phyloP scores from a whole-genome alignment of 169 alveolate genomes.

The Toxoplasma gondii region DNA sequence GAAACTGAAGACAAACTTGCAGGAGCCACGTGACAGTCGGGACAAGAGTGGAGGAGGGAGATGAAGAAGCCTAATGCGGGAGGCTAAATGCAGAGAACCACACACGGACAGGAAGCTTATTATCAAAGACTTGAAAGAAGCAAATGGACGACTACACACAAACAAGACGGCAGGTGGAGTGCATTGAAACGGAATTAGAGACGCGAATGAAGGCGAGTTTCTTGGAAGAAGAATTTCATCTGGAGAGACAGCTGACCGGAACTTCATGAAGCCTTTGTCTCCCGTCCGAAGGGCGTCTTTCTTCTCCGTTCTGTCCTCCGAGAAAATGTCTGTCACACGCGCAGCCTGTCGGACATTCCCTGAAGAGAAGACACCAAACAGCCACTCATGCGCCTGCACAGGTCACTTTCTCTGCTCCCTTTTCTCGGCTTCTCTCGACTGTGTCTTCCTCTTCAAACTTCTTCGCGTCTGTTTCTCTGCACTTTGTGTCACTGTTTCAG shows the following conservation, averaged over 20 bases:
- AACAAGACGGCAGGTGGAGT: background rate
- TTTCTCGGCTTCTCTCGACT: background rate
- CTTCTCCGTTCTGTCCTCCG: slow-evolving; percentile 36
- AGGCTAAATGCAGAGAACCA: background rate
- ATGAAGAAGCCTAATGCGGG: background rate
- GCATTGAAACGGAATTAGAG: background rate
- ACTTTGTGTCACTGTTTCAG: too few species aligned
- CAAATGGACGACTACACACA: background rate
- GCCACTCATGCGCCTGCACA: background rate
- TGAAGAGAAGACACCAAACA: background rate
- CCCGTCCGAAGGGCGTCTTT: slow-evolving; percentile 80
- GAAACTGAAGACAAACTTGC: background rate
- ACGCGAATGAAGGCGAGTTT: background rate
- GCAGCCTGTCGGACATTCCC: background rate
- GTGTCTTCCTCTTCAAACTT: background rate
- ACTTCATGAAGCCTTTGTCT: slow-evolving; percentile 79
- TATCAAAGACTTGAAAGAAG: background rate
- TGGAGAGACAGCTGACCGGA: slow-evolving; percentile 60
- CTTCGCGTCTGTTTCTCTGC: background rate
- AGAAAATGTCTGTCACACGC: background rate
- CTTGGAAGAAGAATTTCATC: background rate
- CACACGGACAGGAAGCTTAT: background rate
- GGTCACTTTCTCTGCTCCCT: background rate
- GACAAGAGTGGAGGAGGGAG: background rate
- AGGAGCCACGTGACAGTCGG: background rate